Evolutionary conservation across 2,329 filamentous ascomycete genomes (phyloP).

Genomic region (Aspergillus tanneri): DNA sequence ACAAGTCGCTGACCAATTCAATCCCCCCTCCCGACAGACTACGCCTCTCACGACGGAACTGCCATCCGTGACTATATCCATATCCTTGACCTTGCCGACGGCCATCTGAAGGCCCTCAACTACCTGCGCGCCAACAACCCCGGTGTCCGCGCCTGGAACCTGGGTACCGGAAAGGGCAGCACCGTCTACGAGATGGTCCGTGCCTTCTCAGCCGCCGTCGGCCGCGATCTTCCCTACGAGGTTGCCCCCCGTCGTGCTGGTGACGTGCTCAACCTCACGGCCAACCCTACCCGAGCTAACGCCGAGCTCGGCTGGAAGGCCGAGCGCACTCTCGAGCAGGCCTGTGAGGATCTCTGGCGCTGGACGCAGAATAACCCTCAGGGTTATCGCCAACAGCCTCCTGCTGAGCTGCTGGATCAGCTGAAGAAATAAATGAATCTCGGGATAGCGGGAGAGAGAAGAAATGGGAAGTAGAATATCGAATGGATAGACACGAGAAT

Average conservation of each 20-base stretch:
- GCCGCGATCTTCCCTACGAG: slow-evolving; percentile 81
- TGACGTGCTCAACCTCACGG: slow-evolving; percentile 91
- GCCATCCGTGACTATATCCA: slow-evolving; percentile 73
- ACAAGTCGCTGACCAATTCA: not conserved
- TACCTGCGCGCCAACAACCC: slow-evolving; percentile 59
- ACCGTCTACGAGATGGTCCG: slow-evolving; percentile 98
- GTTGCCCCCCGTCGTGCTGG: slow-evolving; percentile 78
- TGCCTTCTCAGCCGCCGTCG: slow-evolving; percentile 84
- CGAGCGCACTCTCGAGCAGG: slow-evolving; percentile 83
- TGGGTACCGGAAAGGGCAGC: slow-evolving; percentile 90
- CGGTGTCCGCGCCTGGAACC: slow-evolving; percentile 92
- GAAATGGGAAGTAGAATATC: not conserved
- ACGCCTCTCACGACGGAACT: slow-evolving; percentile 56
- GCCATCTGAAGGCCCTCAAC: slow-evolving; percentile 67
- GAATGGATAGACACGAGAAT: slow-evolving; percentile 7
- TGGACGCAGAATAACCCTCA: slow-evolving; percentile 97
- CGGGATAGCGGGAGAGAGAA: not conserved
- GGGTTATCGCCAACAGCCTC: slow-evolving; percentile 90
- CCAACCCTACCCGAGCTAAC: slow-evolving; percentile 84
- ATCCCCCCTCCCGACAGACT: slow-evolving; percentile 61
- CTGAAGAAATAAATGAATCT: slow-evolving; percentile 36
- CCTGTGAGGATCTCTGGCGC: slow-evolving; percentile 90
- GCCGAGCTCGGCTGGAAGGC: slow-evolving; percentile 91
- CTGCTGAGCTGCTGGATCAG: slow-evolving; percentile 69
- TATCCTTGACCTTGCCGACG: slow-evolving; percentile 52